Evolutionary conservation across 2,329 filamentous ascomycete species (phyloP).

Genomic region (Colletotrichum sp.): DNA sequence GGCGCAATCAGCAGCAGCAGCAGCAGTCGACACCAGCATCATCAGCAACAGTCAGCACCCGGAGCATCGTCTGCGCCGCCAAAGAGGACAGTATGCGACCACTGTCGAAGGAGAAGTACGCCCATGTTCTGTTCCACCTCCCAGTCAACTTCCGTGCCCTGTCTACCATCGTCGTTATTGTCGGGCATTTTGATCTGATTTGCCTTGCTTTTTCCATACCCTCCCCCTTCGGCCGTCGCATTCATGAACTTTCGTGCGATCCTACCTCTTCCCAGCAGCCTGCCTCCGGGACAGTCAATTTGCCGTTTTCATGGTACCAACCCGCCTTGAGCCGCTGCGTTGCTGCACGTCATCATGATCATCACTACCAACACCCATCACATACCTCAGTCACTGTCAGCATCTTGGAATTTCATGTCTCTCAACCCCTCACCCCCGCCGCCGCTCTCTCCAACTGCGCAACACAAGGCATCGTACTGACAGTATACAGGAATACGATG

Average conservation of each 20-base stretch:
- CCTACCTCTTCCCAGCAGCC: slow-evolving; percentile 22
- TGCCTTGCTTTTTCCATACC: neutral
- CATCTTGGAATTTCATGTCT: neutral
- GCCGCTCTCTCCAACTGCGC: neutral
- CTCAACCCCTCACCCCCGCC: neutral
- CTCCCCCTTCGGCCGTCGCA: neutral
- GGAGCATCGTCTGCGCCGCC: slow-evolving; percentile 3
- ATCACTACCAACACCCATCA: neutral
- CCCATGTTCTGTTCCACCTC: slow-evolving; percentile 12
- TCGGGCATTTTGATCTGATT: neutral
- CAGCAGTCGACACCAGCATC: neutral
- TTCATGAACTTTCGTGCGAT: slow-evolving; percentile 24
- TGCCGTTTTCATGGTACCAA: slow-evolving; percentile 16
- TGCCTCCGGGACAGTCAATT: slow-evolving; percentile 19
- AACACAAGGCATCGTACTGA: neutral
- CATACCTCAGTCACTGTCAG: neutral
- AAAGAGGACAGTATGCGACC: slow-evolving; percentile 49
- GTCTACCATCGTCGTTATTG: neutral
- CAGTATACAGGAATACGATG: slow-evolving; percentile 44
- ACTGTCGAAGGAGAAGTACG: slow-evolving; percentile 49
- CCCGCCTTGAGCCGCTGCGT: neutral
- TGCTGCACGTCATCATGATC: slow-evolving; percentile 12
- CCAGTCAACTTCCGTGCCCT: neutral
- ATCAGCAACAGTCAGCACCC: slow-evolving; percentile 7
- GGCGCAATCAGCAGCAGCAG: slow-evolving; percentile 1